Evolutionary conservation across 139 green algal genomes (phyloP).

Genomic region (Bryopsis sp.): DNA sequence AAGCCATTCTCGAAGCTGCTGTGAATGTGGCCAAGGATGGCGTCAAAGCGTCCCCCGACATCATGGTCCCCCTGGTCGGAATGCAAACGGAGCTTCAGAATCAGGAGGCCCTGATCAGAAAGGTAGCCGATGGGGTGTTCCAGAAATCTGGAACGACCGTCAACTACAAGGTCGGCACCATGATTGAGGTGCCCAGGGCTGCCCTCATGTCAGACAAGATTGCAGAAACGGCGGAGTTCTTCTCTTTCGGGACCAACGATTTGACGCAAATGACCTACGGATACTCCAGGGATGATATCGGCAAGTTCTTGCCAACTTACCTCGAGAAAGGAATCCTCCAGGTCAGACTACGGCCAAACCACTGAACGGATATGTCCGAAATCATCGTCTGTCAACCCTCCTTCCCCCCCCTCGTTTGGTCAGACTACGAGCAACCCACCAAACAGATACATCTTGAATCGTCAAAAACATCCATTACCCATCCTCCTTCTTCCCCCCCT

Average conservation of each 20-base stretch:
- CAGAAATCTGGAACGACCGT: conserved; percentile 25
- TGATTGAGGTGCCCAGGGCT: conserved; percentile 72
- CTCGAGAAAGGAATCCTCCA: conserved; percentile 50
- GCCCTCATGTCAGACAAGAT: conserved; percentile 48
- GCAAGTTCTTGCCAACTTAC: conserved; percentile 61
- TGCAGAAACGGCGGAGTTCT: conserved; percentile 56
- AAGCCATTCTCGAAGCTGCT: conserved; percentile 59
- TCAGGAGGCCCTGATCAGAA: conserved; percentile 27
- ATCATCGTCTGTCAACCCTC: too few relatives aligned
- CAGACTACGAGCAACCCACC: too few relatives aligned
- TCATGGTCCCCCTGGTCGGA: conserved; percentile 73
- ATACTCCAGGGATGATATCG: conserved; percentile 59
- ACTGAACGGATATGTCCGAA: too few relatives aligned
- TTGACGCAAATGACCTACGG: conserved; percentile 75
- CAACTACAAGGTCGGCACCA: conserved; percentile 49
- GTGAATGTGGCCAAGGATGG: conserved; percentile 37
- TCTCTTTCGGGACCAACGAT: conserved; percentile 74
- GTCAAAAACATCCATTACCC: too few relatives aligned
- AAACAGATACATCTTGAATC: too few relatives aligned
- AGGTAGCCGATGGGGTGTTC: conserved; percentile 30
- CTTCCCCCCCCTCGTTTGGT: too few relatives aligned
- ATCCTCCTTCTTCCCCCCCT: too few relatives aligned
- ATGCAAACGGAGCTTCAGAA: conserved; percentile 41
- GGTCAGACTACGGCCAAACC: too few relatives aligned
- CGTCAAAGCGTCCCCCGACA: conserved; percentile 36